Evolutionary conservation across 202 grass and related monocot genomes (phyloP).

Genomic region (Musa balbisiana): DNA sequence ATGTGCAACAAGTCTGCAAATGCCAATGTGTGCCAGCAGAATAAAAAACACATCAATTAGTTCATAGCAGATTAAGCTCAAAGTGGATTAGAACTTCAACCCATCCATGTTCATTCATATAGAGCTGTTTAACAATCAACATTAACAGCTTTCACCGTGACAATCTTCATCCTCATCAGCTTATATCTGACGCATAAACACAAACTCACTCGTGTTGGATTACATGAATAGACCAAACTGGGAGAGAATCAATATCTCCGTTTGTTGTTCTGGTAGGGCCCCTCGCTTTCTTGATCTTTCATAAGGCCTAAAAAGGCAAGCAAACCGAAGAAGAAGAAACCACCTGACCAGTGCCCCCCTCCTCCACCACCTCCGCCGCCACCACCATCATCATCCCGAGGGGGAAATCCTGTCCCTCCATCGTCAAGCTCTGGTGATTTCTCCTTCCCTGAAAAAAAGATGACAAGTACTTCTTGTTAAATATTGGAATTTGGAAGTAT

Average conservation of each 20-base stretch:
- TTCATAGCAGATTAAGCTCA: no score
- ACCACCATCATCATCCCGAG: conserved; percentile 25
- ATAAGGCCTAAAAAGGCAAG: conserved; percentile 19
- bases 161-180: no score
- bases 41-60: no score
- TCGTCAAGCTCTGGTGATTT: conserved; percentile 21
- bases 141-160: no score
- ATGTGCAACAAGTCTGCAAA: no score
- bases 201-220: not conserved
- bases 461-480: not conserved
- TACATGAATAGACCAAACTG: not conserved
- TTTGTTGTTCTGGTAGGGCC: conserved; percentile 11
- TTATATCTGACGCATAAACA: no score
- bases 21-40: no score
- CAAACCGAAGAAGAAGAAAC: conserved; percentile 21
- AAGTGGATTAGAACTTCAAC: no score
- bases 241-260: conserved; percentile 11
- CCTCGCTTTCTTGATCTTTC: conserved; percentile 29
- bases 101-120: no score
- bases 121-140: no score
- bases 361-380: conserved; percentile 12
- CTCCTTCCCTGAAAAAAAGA: conserved; percentile 9
- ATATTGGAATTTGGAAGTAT: no score
- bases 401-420: conserved; percentile 21
- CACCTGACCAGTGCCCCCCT: conserved; percentile 4